phyloP scores from a whole-genome alignment of 108 stramenopile species.

The Cyclotella baltica region DNA sequence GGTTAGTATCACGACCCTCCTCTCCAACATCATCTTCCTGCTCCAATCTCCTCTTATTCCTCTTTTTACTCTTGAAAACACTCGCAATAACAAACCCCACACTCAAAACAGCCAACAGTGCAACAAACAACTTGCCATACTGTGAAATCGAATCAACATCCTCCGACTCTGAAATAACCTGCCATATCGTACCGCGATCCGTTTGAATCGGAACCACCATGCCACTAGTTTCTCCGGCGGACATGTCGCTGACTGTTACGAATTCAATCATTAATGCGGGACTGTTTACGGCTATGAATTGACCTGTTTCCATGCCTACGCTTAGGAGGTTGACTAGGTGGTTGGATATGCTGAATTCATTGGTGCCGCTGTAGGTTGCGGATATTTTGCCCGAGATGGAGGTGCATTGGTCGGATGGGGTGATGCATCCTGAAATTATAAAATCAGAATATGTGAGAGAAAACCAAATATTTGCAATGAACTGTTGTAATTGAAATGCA shows the following conservation, averaged over 20 bases:
- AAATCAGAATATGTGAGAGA: not conserved
- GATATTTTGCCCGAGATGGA: conserved; percentile 33
- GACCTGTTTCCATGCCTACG: conserved; percentile 34
- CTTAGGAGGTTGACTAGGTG: conserved; percentile 10
- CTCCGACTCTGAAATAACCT: conserved; percentile 3
- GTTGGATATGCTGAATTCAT: conserved; percentile 40
- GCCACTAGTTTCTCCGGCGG: not conserved
- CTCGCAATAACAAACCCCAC: conserved; percentile 28
- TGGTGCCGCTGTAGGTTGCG: conserved; percentile 41
- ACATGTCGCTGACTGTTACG: not conserved
- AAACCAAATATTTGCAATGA: not conserved
- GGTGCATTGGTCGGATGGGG: conserved; percentile 30
- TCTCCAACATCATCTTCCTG: not conserved
- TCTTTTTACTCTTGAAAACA: conserved; percentile 23
- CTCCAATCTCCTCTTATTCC: not conserved
- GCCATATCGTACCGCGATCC: conserved; percentile 25
- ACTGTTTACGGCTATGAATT: conserved; percentile 15
- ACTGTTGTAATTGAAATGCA: not conserved
- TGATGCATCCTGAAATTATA: conserved; percentile 36
- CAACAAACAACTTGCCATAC: conserved; percentile 43
- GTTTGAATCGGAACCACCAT: conserved; percentile 15
- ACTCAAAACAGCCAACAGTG: conserved; percentile 34
- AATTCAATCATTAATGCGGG: conserved; percentile 39
- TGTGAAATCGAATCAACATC: conserved; percentile 25
- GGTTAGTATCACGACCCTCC: not conserved